Base-by-base conservation (phyloP, 148 eudicot species). In the Fallopia convolvulus region DNA sequence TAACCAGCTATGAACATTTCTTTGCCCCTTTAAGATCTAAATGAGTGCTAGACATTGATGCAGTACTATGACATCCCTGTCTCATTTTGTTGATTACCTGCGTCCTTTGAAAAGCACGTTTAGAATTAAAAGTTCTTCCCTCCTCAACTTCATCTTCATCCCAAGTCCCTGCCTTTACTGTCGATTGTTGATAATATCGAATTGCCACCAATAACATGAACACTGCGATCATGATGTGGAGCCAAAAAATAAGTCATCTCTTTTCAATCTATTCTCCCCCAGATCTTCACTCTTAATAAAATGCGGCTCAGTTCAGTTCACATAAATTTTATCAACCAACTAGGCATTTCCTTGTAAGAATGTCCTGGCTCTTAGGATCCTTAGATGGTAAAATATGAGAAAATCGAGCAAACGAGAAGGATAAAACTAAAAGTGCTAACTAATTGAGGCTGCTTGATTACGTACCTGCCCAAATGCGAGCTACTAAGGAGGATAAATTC, bases 401-500 rank as follows among this genome's bases (percentile, higher is more conserved):
- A 48, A 48, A 48, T 11, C 17, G 12, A 48, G 49, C 49, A 8
- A 47, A 47, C 0, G 13, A 9, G 12, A 1, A 47, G 49, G 12
- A 47, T 47, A 47, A 9, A 46, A 46, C 0, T 47, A 47, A 9
- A 46, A 46, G 6, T 4, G 49, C 49, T 46, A 46, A 46, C 49
- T 9, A 46, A 9, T 0, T 46, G 49, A 52, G 12, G 60, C 21
- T 53, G 17, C 23, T 18, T 53, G 4, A 36, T 40, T 84, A n/a
- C n/a, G n/a, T n/a, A 91, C 97, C 97, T 81, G 91, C 91, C 97
- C 97, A 91, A 44, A 88, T 80, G 68, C 93, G 87, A 77, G 93
- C 90, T 39, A 86, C 79, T 6, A 89, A 66, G 0, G 93, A 86
- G 23, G 91, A 86, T 39, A 84, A 80, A 40, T 91, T 89, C 97